These are phyloP conservation scores for Claviceps cyperi DNA, from an alignment of 2,329 filamentous ascomycete genomes.

Conservation along the genomic window DNA sequence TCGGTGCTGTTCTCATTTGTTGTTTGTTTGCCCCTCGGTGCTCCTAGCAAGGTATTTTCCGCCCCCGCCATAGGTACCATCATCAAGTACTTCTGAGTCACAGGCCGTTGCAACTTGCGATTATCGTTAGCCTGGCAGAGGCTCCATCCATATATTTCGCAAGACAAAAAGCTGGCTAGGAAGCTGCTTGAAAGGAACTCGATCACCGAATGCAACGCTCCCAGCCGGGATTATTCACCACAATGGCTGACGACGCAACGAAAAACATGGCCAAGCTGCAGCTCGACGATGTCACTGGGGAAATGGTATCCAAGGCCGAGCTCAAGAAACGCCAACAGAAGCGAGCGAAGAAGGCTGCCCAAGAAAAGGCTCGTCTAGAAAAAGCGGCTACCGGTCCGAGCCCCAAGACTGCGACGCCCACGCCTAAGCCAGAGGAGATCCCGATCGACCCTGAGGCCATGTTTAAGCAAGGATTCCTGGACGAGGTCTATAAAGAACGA, in stretches of 20 bases:
- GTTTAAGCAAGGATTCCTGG: conserved; percentile 68
- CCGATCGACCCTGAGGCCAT: conserved; percentile 45
- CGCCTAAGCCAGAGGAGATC: conserved; percentile 21
- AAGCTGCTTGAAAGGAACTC: not conserved
- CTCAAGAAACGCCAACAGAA: conserved; percentile 45
- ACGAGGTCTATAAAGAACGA: conserved; percentile 55
- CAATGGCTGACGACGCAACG: conserved; percentile 33
- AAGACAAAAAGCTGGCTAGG: not conserved
- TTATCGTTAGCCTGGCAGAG: not conserved
- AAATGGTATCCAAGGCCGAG: conserved; percentile 49
- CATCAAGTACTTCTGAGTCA: not conserved
- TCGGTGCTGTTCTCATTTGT: not conserved
- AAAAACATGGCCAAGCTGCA: conserved; percentile 41
- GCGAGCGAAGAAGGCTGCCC: conserved; percentile 39
- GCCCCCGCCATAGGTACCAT: not conserved
- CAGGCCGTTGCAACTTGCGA: not conserved
- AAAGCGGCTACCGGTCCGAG: conserved; percentile 53
- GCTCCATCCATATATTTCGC: not conserved
- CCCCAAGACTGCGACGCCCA: conserved; percentile 20
- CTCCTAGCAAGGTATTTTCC: too few relatives aligned
- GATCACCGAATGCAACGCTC: not conserved
- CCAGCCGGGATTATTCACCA: conserved; percentile 4
- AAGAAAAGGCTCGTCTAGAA: conserved; percentile 62
- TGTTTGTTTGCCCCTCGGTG: not conserved
- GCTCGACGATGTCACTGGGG: conserved; percentile 48